Base-by-base conservation (phyloP, 2,329 filamentous ascomycete species). In the Fusarium scirpi region DNA sequence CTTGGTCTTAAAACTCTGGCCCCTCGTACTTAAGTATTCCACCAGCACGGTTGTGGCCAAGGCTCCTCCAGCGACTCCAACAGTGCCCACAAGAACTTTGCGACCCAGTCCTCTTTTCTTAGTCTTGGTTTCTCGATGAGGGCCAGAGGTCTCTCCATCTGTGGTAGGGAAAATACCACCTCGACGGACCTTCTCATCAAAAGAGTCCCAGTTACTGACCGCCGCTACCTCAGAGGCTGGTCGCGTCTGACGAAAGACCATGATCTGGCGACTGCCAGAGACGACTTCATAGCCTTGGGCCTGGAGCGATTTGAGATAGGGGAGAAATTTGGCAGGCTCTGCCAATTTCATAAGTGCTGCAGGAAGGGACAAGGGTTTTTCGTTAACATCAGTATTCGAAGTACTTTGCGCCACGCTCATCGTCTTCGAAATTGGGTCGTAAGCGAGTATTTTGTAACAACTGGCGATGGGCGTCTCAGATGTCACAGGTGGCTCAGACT, bases 281-380 rank as follows among this genome's bases (percentile, higher is more conserved):
- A 90, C 85, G 41, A 92, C 89, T 71, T 92, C 90, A 67, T 89
- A 93, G 0, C 90, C 91, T 58, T 90, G 83, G 0, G 82, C 80
- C 64, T 89, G 84, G 3, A 92, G 82, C 2, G 83, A 78, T 6
- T 82, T 81, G 61, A 93, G 89, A 70, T 92, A 84, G 6, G 89
- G 85, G 15, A 92, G 83, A 78, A 92, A 93, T 69, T 88, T 88
- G 52, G 86, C 83, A 0, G 90, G 89, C 65, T 90, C 86, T 0
- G 87, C 86, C 20, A 93, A 82, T 10, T 85, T 85, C 3, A 87
- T 82, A 4, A 93, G 80, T 3, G 87, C 87, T 49, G 91, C 87
- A 11, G 87, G 83, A 1, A 90, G 88, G 1, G 88, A 85, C 24
- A 89, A 78, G 0, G 87, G 81, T 0, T 80, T 76, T n/a, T 86